These are phyloP conservation scores for Colletotrichum eremochloae DNA, from an alignment of 2,329 filamentous ascomycete species.

Conservation along the genomic window DNA sequence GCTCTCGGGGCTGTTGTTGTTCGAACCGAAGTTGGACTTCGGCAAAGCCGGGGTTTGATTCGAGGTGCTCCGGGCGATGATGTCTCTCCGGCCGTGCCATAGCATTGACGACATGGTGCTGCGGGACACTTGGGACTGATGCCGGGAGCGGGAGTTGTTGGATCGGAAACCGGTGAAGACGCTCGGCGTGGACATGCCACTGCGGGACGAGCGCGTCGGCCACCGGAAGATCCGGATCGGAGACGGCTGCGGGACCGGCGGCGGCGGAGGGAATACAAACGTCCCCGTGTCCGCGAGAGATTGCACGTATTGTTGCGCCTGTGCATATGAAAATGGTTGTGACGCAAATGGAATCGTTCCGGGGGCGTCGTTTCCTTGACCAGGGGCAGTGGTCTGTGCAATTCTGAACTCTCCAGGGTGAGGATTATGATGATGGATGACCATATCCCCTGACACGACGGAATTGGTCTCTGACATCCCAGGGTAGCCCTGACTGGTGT, in stretches of 20 bases:
- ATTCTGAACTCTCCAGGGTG: background rate
- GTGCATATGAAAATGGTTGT: constrained; percentile 34
- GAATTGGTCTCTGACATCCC: constrained; percentile 7
- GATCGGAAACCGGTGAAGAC: background rate
- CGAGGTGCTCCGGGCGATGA: constrained; percentile 29
- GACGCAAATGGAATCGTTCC: constrained; percentile 11
- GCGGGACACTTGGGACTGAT: constrained; percentile 21
- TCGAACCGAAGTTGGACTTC: background rate
- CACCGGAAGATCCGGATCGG: constrained; percentile 40
- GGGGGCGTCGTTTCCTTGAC: background rate
- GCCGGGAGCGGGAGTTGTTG: constrained; percentile 7
- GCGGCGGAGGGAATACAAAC: constrained; percentile 10
- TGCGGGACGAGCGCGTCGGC: constrained; percentile 38
- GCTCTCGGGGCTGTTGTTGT: constrained; percentile 4
- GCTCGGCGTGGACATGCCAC: constrained; percentile 14
- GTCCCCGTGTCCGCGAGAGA: constrained; percentile 24
- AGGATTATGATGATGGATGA: constrained; percentile 17
- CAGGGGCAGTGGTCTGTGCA: background rate
- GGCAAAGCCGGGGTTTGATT: background rate
- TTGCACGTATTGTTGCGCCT: constrained; percentile 39
- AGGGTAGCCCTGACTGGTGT: background rate
- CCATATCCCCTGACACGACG: background rate
- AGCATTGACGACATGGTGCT: constrained; percentile 39
- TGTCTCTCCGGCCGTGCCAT: constrained; percentile 35
- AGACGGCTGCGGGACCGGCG: constrained; percentile 27